A percentile compares a stretch with the other conserved stretches of the same genome.
Evolutionary conservation across 805 yeast species (phyloP).

Genomic region (Danielia reshetovae): DNA sequence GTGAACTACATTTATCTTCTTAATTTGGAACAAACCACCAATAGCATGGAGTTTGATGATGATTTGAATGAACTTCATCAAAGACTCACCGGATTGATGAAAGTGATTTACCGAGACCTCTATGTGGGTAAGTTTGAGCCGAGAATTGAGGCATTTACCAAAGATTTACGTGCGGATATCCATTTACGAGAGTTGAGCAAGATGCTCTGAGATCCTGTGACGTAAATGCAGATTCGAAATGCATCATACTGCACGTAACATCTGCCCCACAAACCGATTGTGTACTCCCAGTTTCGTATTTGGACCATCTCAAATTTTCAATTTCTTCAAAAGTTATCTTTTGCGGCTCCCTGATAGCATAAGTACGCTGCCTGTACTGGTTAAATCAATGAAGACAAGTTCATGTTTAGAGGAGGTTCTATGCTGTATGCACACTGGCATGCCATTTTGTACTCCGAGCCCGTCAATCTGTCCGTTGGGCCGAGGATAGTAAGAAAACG

Average conservation of each 20-base stretch:
- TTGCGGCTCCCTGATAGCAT: no score
- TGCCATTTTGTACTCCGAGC: not conserved
- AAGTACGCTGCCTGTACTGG: no score
- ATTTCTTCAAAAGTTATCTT: no score
- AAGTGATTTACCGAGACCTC: slow-evolving; percentile 34
- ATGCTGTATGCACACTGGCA: no score
- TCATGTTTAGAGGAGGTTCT: no score
- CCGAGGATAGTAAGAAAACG: slow-evolving; percentile 6
- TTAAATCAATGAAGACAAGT: no score
- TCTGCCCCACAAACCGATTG: not conserved
- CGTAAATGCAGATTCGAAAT: no score
- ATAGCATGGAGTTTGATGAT: slow-evolving; percentile 17
- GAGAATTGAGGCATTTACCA: slow-evolving; percentile 39
- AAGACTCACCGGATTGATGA: slow-evolving; percentile 35
- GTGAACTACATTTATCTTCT: slow-evolving; percentile 26
- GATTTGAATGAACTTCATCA: slow-evolving; percentile 29
- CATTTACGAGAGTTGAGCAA: slow-evolving; percentile 48
- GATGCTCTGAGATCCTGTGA: slow-evolving; percentile 18
- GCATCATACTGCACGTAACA: not conserved
- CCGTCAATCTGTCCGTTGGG: slow-evolving; percentile 3
- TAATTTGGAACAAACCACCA: slow-evolving; percentile 15
- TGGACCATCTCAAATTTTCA: no score
- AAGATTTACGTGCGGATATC: slow-evolving; percentile 52
- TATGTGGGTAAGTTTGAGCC: slow-evolving; percentile 43
- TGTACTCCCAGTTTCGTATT: no score